Percentiles rank a stretch among this genome's conserved stretches.
Conservation (phyloP, 2,329 filamentous ascomycete species). For the Biscogniauxia sp. region DNA sequence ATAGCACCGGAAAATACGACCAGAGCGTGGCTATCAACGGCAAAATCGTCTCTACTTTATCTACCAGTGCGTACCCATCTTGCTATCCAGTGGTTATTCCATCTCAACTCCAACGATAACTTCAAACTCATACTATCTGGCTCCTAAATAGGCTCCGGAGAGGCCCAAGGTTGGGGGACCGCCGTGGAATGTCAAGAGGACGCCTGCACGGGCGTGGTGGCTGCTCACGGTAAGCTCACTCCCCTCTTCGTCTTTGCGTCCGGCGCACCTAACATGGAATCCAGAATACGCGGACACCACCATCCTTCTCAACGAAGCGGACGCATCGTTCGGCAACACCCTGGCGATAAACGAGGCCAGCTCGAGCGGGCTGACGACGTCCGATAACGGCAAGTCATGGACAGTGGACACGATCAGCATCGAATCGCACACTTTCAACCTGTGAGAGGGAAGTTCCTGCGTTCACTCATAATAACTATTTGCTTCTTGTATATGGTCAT, state of each 20-base stretch:
- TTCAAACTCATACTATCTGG: too few relatives aligned
- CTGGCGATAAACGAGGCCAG: constrained; percentile 27
- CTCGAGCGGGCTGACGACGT: constrained; percentile 26
- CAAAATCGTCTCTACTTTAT: constrained; percentile 28
- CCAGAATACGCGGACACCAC: constrained; percentile 31
- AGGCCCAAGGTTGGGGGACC: constrained; percentile 33
- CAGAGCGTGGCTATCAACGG: constrained; percentile 31
- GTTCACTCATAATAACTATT: neutral
- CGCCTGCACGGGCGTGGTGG: constrained; percentile 24
- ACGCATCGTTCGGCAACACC: constrained; percentile 27
- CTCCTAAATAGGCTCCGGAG: constrained; percentile 20
- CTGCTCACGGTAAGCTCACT: constrained; percentile 30
- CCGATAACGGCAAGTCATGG: constrained; percentile 28
- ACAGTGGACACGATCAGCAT: constrained; percentile 30
- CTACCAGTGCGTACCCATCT: constrained; percentile 19
- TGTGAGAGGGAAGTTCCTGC: neutral
- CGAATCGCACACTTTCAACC: constrained; percentile 25
- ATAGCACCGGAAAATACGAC: constrained; percentile 30
- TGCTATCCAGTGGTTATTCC: too few relatives aligned
- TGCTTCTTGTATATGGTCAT: neutral
- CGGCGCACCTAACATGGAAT: neutral
- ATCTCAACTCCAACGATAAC: too few relatives aligned
- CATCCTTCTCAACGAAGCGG: constrained; percentile 28
- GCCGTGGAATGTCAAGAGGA: constrained; percentile 33
- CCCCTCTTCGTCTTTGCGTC: neutral